Base-by-base conservation (phyloP, 495 filamentous ascomycete species). In the Penicillium steckii region DNA sequence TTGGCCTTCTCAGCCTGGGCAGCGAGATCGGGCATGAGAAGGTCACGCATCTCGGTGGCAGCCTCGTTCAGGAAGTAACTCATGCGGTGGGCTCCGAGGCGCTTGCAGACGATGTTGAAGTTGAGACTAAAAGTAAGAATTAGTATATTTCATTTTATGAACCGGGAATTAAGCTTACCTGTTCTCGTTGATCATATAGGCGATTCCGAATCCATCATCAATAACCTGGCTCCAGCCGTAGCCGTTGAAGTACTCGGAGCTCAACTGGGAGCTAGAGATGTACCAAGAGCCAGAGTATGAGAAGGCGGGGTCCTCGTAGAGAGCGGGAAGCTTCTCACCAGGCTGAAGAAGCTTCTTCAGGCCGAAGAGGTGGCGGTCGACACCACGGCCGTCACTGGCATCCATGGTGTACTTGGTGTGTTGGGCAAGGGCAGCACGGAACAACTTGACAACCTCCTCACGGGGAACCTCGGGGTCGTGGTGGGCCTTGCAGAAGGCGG, bases 141-240 rank as follows among this genome's bases (percentile, higher is more conserved):
- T 37, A 0, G 5, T n/a, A n/a, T 32, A n/a, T n/a, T n/a, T 32
- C 29, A 32, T 32, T 1, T 32, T 32, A 19, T 12, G 29, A 12
- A 45, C 24, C 26, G 18, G n/a, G 10, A 8, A 12, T 17, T 2
- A 4, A 21, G 9, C 67, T 42, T 56, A 82, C 80, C 76, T 86
- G 70, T 95, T 95, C 80, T 99, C 94, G 65, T 99, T 99, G 63
- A 99, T 97, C 95, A 99, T 99, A 62, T 99, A 99, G 10, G 95
- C 95, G 70, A 99, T 95, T 18, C 95, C 94, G 69, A 90, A 99
- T 13, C 94, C 94, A 30, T 86, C 89, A 66, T 97, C 93, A 50
- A 97, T 87, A 17, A 99, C 95, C 80, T 99, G 93, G 65, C 90
- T 95, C 95, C 95, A 99, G 25, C 95, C 95, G 75, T 99, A 99